Evolutionary conservation across 495 filamentous ascomycete species (phyloP).

Genomic region (Lophiotrema nucula): DNA sequence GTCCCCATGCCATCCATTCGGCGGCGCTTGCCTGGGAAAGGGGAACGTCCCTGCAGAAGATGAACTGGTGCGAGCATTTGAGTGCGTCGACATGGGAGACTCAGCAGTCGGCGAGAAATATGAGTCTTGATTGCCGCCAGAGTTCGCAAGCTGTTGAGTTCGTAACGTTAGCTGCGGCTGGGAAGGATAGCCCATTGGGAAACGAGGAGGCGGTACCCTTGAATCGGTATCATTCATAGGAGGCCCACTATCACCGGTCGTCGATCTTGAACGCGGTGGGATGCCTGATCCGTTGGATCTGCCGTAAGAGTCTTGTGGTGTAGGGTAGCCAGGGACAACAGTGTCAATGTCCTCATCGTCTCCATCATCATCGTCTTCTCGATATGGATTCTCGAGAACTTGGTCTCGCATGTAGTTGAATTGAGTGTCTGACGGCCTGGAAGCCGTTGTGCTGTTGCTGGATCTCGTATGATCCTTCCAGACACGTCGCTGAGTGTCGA

Average conservation of each 20-base stretch:
- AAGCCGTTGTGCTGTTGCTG: conserved; percentile 52
- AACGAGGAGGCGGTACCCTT: conserved; percentile 63
- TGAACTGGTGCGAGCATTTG: conserved; percentile 65
- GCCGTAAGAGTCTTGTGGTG: conserved; percentile 45
- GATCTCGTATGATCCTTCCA: conserved; percentile 46
- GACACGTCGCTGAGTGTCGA: conserved; percentile 59
- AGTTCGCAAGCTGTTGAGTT: conserved; percentile 56
- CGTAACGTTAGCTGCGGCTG: conserved; percentile 63
- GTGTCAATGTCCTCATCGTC: conserved; percentile 47
- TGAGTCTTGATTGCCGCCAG: conserved; percentile 60
- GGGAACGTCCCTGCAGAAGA: conserved; percentile 62
- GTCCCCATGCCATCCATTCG: conserved; percentile 60
- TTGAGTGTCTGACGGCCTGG: conserved; percentile 63
- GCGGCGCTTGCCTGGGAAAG: conserved; percentile 71
- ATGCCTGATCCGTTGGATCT: no score
- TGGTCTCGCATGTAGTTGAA: conserved; percentile 78
- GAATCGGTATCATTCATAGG: conserved; percentile 48
- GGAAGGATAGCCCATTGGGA: conserved; percentile 57
- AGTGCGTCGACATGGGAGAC: conserved; percentile 69
- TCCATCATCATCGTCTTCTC: conserved; percentile 67
- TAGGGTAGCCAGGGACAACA: conserved; percentile 40
- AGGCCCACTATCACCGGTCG: conserved; percentile 68
- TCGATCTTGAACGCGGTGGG: conserved; percentile 76
- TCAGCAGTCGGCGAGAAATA: conserved; percentile 91
- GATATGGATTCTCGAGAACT: conserved; percentile 74